Evolutionary conservation across 2,329 filamentous ascomycete genomes (phyloP).

Genomic region (Coleophoma crateriformis): DNA sequence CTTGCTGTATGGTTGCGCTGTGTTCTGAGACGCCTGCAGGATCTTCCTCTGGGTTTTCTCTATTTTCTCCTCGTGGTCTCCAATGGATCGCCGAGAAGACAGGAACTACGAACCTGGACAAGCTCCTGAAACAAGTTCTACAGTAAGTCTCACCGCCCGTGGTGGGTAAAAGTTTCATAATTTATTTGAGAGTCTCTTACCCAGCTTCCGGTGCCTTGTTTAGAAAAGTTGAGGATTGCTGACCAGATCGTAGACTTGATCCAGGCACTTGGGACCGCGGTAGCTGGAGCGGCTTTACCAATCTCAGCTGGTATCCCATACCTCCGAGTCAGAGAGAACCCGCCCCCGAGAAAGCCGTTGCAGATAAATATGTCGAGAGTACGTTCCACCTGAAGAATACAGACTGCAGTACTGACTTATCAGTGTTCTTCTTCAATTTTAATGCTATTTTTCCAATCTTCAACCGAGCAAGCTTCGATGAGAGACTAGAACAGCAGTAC

Average conservation of each 20-base stretch:
- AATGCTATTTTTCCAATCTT: slow-evolving; percentile 5
- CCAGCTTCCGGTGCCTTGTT: no score
- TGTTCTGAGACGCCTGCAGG: neutral
- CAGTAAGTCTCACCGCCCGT: neutral
- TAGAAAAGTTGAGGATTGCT: no score
- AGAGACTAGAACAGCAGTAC: slow-evolving; percentile 1
- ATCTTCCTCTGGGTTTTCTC: slow-evolving; percentile 6
- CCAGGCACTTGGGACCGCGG: neutral
- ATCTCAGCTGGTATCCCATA: neutral
- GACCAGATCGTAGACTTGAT: neutral
- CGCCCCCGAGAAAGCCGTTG: neutral
- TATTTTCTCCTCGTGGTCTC: slow-evolving; percentile 8
- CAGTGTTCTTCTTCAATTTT: slow-evolving; percentile 1
- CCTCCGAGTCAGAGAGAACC: slow-evolving; percentile 2
- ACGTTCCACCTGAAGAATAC: neutral
- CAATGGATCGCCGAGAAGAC: slow-evolving; percentile 7
- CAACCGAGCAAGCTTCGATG: slow-evolving; percentile 3
- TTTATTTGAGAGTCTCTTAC: no score
- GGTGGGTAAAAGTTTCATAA: no score
- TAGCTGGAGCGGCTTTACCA: neutral
- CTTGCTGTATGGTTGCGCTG: neutral
- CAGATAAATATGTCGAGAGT: neutral
- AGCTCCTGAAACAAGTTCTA: neutral
- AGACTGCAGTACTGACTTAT: neutral
- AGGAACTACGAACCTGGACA: neutral